Conservation (phyloP, 768 basidiomycete species). For the Tricholoma terreum region DNA sequence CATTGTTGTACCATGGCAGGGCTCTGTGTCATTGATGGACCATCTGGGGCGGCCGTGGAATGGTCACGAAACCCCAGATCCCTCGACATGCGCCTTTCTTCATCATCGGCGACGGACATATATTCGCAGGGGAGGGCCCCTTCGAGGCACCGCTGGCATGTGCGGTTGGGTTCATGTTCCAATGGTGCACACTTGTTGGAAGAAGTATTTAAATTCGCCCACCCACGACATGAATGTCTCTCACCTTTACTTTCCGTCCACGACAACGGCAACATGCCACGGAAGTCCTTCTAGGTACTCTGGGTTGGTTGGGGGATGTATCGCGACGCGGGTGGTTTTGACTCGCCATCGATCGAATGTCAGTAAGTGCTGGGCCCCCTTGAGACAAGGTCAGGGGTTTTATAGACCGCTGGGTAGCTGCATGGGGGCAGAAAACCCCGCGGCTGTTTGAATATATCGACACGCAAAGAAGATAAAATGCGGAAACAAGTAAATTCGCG, state of each 20-base stretch:
- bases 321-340: neutral
- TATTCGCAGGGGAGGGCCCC: slow-evolving; percentile 37
- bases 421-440: neutral
- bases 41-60: neutral
- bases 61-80: no score
- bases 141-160: slow-evolving; percentile 42
- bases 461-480: neutral
- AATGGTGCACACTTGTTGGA: slow-evolving; percentile 23
- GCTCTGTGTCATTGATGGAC: neutral
- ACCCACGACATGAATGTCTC: neutral
- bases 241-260: slow-evolving; percentile 52
- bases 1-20: neutral
- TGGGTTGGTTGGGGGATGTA: slow-evolving; percentile 4
- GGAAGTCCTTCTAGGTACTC: slow-evolving; percentile 35
- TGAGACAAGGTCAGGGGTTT: neutral
- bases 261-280: slow-evolving; percentile 58
- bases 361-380: neutral
- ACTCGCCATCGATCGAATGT: neutral
- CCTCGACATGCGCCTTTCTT: slow-evolving; percentile 7
- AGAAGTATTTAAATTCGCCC: neutral
- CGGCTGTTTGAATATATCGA: neutral
- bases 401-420: neutral
- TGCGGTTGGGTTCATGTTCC: slow-evolving; percentile 21
- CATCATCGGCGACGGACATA: slow-evolving; percentile 38
- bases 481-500: neutral